These are phyloP conservation scores for Aquilaria sinensis DNA, from an alignment of 345 rosid genomes.

Conservation along the genomic window DNA sequence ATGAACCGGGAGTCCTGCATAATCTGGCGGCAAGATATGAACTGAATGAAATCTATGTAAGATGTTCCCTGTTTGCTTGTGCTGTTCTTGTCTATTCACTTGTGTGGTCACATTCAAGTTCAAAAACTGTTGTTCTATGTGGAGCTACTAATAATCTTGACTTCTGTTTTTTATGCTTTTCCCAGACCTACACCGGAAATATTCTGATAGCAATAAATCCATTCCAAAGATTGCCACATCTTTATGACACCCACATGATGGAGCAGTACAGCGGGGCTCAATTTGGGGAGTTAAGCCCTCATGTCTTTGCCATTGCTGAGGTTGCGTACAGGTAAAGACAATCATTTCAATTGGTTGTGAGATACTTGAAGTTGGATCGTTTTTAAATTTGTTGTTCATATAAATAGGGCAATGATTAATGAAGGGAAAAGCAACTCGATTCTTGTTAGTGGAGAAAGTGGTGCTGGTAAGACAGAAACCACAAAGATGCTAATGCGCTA, in stretches of 20 bases:
- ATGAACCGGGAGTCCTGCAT: conserved; percentile 85
- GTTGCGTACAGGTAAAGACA: conserved; percentile 66
- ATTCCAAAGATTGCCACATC: conserved; percentile 88
- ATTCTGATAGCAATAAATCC: conserved; percentile 89
- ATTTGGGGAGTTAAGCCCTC: conserved; percentile 92
- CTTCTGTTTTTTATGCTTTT: conserved; percentile 11
- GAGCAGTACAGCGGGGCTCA: conserved; percentile 76
- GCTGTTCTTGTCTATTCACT: no score
- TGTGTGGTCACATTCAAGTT: no score
- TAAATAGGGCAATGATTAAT: conserved; percentile 77
- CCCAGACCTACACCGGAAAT: conserved; percentile 89
- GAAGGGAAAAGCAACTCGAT: conserved; percentile 89
- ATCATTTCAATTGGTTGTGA: no score
- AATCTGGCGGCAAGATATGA: conserved; percentile 78
- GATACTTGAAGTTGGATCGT: no score
- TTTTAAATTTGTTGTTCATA: conserved; percentile 2
- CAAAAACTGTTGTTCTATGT: not conserved
- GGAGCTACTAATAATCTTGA: not conserved
- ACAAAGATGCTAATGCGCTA: conserved; percentile 96
- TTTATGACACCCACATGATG: conserved; percentile 94
- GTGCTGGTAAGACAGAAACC: conserved; percentile 98
- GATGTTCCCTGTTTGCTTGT: conserved; percentile 8
- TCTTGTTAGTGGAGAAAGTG: conserved; percentile 97
- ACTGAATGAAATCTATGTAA: conserved; percentile 84
- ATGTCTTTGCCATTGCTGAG: conserved; percentile 92